Evolutionary conservation across 305 asterid species (phyloP).

Genomic region (Plantago coronopus): DNA sequence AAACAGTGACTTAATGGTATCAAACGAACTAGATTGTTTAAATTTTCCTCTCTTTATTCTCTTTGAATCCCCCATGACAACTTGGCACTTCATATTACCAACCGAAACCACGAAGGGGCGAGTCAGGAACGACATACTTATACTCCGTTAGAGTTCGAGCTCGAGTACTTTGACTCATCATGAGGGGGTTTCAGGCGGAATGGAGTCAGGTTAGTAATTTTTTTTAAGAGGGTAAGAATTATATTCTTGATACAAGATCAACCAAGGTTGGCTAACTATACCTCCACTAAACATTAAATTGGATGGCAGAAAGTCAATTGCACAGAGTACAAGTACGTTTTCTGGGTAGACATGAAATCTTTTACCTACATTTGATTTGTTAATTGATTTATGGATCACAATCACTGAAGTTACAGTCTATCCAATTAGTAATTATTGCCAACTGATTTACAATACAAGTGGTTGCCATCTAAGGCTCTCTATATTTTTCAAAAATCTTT

Average conservation of each 20-base stretch:
- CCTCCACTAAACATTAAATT: neutral
- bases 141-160: too few species aligned
- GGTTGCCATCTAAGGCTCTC: too few species aligned
- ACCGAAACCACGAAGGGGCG: neutral
- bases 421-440: neutral
- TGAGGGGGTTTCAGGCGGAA: too few species aligned
- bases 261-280: neutral
- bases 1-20: neutral
- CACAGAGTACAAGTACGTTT: neutral
- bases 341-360: neutral
- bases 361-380: neutral
- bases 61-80: neutral
- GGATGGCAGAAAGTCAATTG: neutral
- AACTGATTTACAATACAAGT: too few species aligned
- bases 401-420: too few species aligned
- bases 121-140: too few species aligned
- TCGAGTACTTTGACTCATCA: too few species aligned
- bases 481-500: neutral
- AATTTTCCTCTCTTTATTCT: neutral
- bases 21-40: neutral
- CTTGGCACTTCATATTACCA: neutral
- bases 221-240: too few species aligned
- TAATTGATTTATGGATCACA: too few species aligned
- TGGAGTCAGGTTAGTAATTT: too few species aligned
- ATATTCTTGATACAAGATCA: too few species aligned